Conservation (phyloP, 768 basidiomycete genomes). For the Tulasnella sp. region DNA sequence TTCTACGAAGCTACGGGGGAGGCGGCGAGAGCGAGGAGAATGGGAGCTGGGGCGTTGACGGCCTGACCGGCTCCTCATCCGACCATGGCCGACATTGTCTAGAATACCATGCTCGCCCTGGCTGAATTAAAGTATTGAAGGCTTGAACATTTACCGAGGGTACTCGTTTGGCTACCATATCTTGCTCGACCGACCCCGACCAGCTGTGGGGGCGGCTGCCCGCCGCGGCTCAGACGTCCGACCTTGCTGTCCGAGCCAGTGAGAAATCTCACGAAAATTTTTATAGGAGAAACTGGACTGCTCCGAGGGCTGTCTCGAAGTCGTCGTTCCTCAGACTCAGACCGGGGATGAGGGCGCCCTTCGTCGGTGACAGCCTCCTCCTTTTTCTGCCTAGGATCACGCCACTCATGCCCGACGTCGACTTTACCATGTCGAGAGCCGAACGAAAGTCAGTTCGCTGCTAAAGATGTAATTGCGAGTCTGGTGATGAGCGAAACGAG, state of each 20-base stretch:
- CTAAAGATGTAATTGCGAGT: background rate
- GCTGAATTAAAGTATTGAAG: background rate
- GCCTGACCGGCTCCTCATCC: conserved; percentile 3
- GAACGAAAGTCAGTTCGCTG: background rate
- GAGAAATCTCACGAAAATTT: background rate
- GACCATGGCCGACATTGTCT: background rate
- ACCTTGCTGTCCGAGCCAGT: background rate
- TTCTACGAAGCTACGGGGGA: conserved; percentile 77
- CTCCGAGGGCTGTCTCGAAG: background rate
- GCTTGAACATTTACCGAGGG: background rate
- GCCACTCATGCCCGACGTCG: background rate
- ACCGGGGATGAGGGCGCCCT: background rate
- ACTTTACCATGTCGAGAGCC: background rate
- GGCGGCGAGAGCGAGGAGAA: conserved; percentile 20
- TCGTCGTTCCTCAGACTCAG: background rate
- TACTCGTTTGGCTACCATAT: background rate
- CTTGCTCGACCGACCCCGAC: background rate
- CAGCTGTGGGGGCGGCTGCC: background rate
- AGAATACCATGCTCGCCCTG: background rate
- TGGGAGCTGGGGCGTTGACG: conserved; percentile 26
- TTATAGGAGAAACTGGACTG: background rate
- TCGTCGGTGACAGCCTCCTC: conserved; percentile 5
- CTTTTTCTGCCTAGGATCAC: background rate
- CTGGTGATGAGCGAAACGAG: background rate
- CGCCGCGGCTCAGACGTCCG: background rate